phyloP scores from a whole-genome alignment of 2,329 filamentous ascomycete species.

The Monosporascus sp. region DNA sequence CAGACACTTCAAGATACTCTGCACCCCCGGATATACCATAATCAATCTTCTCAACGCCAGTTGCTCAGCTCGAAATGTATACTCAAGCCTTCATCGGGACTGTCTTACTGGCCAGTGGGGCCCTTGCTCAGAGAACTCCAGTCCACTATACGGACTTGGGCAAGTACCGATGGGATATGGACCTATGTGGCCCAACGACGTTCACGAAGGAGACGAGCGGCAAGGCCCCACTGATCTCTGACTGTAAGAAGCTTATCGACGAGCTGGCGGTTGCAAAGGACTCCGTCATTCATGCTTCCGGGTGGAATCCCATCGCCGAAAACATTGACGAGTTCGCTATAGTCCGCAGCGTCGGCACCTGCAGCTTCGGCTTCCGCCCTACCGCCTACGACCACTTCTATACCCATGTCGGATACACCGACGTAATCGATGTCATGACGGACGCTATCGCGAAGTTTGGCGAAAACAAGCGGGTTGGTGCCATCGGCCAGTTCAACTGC shows the following conservation, averaged over 20 bases:
- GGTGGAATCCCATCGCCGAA: neutral
- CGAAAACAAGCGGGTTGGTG: neutral
- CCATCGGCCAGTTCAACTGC: neutral
- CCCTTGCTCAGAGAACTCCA: too few relatives aligned
- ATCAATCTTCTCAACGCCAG: too few relatives aligned
- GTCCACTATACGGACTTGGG: neutral
- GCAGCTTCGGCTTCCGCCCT: neutral
- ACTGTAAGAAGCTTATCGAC: neutral
- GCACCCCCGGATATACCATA: too few relatives aligned
- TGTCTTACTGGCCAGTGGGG: too few relatives aligned
- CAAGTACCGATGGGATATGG: neutral
- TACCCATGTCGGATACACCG: neutral
- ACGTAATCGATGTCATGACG: neutral
- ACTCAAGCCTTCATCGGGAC: too few relatives aligned
- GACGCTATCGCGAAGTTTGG: neutral
- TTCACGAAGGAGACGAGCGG: neutral
- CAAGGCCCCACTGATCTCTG: neutral
- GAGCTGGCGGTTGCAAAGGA: neutral
- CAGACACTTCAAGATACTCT: too few relatives aligned
- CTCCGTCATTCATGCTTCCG: neutral
- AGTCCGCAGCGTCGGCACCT: neutral
- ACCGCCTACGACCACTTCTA: neutral
- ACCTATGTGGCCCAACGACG: neutral
- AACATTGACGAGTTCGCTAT: neutral
- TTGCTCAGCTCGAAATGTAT: too few relatives aligned